Percentiles rank a stretch among this genome's conserved stretches.
Conservation (phyloP, 2,329 filamentous ascomycete genomes). For the Aspergillus novofumigatus region DNA sequence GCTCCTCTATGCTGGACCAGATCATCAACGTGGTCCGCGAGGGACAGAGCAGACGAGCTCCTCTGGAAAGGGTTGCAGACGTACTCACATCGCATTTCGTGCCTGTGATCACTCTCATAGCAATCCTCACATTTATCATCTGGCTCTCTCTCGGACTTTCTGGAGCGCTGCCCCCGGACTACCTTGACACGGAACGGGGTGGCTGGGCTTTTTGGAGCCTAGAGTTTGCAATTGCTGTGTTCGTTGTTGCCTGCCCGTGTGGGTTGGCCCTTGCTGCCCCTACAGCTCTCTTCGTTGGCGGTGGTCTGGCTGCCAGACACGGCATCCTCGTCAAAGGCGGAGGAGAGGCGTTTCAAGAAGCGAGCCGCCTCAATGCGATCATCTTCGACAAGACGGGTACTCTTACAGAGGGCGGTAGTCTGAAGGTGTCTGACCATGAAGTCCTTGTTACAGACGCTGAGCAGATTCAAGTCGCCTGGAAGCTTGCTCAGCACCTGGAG, state of each 20-base stretch:
- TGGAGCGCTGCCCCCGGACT: constrained; percentile 45
- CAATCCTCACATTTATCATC: constrained; percentile 44
- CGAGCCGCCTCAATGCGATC: constrained; percentile 70
- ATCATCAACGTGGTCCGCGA: constrained; percentile 48
- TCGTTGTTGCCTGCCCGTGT: constrained; percentile 82
- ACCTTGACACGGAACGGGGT: constrained; percentile 46
- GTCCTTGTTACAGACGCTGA: constrained; percentile 32
- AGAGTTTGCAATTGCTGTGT: constrained; percentile 73
- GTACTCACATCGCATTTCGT: constrained; percentile 48
- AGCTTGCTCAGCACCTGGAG: constrained; percentile 50
- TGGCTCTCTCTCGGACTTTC: constrained; percentile 45
- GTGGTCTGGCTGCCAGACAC: constrained; percentile 71
- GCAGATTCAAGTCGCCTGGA: constrained; percentile 40
- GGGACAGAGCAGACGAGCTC: constrained; percentile 47
- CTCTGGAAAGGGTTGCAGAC: constrained; percentile 46
- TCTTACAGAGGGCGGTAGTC: constrained; percentile 62
- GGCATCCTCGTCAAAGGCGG: constrained; percentile 81
- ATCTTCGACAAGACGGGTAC: constrained; percentile 91
- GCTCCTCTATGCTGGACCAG: constrained; percentile 48
- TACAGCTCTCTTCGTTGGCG: constrained; percentile 80
- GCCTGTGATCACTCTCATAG: constrained; percentile 46
- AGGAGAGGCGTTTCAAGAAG: constrained; percentile 81
- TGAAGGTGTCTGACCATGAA: constrained; percentile 52
- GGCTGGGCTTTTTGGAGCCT: constrained; percentile 52
- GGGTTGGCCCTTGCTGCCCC: constrained; percentile 80